A percentile compares a stretch with the other conserved stretches of the same genome.
Evolutionary conservation across 805 yeast genomes (phyloP).

Genomic region (Myxozyma mucilagina): DNA sequence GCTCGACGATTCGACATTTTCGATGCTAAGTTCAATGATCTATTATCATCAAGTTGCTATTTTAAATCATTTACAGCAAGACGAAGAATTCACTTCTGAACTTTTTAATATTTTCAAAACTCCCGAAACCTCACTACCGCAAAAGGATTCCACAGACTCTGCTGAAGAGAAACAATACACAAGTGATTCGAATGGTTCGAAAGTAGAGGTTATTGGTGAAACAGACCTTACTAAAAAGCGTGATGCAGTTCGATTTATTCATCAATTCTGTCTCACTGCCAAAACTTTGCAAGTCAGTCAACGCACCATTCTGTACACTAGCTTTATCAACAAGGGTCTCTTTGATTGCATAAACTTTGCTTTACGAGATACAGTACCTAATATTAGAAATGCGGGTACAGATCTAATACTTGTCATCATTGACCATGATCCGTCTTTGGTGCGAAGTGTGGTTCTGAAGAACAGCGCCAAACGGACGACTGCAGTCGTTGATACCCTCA

Average conservation of each 20-base stretch:
- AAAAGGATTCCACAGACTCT: neutral
- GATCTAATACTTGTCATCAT: slow-evolving; percentile 78
- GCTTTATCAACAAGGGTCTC: slow-evolving; percentile 66
- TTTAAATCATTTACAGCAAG: slow-evolving; percentile 56
- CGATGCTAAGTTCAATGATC: slow-evolving; percentile 64
- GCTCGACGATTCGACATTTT: slow-evolving; percentile 77
- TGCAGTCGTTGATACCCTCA: slow-evolving; percentile 44
- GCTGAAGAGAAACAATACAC: neutral
- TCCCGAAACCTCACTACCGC: neutral
- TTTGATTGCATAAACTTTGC: slow-evolving; percentile 73
- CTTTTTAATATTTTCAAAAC: slow-evolving; percentile 59
- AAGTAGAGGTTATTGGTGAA: neutral
- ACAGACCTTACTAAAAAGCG: slow-evolving; percentile 44
- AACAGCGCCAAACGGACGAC: neutral
- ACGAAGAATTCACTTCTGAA: slow-evolving; percentile 53
- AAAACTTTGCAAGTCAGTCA: slow-evolving; percentile 63
- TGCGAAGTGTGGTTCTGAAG: slow-evolving; percentile 17
- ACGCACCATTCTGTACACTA: slow-evolving; percentile 62
- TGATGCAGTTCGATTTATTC: slow-evolving; percentile 75
- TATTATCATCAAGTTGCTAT: slow-evolving; percentile 68
- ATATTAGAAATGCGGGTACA: slow-evolving; percentile 66
- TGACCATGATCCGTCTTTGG: slow-evolving; percentile 66
- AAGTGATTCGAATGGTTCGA: neutral
- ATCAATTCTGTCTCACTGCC: slow-evolving; percentile 76
- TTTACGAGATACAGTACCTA: slow-evolving; percentile 51